A percentile compares a stretch with the other conserved stretches of the same genome.
Evolutionary conservation across 352 stramenopile genomes (phyloP).

Genomic region (Hyaloperonospora arabidopsidis): DNA sequence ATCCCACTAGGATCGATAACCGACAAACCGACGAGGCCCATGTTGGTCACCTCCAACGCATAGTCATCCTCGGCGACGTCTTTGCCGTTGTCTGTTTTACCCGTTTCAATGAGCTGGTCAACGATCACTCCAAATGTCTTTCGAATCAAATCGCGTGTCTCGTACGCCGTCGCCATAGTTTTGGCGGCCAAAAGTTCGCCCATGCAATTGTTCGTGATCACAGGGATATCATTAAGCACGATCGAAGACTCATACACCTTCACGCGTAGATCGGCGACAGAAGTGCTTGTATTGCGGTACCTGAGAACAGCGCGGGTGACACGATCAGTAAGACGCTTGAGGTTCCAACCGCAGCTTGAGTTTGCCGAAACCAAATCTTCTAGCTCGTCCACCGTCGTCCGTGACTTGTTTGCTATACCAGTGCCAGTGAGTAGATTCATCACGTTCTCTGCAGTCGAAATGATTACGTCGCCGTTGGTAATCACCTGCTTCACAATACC

Average conservation of each 20-base stretch:
- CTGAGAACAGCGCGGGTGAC: constrained; percentile 16
- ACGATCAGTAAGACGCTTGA: constrained; percentile 22
- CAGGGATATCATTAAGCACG: constrained; percentile 26
- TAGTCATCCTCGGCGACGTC: constrained; percentile 27
- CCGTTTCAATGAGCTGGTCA: constrained; percentile 23
- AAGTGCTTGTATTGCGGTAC: constrained; percentile 7
- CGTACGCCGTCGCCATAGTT: constrained; percentile 9
- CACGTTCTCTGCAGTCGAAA: constrained; percentile 19
- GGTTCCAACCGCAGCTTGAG: constrained; percentile 20
- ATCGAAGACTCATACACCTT: constrained; percentile 25
- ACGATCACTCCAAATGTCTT: constrained; percentile 27
- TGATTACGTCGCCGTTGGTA: constrained; percentile 21
- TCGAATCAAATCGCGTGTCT: constrained; percentile 22
- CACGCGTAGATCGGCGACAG: constrained; percentile 13
- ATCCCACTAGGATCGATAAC: constrained; percentile 37
- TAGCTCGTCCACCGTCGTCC: constrained; percentile 15
- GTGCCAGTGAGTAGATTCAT: constrained; percentile 18
- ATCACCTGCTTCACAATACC: constrained; percentile 24
- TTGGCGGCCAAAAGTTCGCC: constrained; percentile 14
- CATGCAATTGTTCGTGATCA: constrained; percentile 29
- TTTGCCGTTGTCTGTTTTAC: constrained; percentile 19
- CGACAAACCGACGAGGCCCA: constrained; percentile 22
- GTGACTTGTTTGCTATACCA: constrained; percentile 4
- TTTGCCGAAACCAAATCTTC: constrained; percentile 18
- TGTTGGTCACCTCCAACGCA: constrained; percentile 24